Conservation (phyloP, 179 eudicot genomes). For the Corrigiola litoralis region DNA sequence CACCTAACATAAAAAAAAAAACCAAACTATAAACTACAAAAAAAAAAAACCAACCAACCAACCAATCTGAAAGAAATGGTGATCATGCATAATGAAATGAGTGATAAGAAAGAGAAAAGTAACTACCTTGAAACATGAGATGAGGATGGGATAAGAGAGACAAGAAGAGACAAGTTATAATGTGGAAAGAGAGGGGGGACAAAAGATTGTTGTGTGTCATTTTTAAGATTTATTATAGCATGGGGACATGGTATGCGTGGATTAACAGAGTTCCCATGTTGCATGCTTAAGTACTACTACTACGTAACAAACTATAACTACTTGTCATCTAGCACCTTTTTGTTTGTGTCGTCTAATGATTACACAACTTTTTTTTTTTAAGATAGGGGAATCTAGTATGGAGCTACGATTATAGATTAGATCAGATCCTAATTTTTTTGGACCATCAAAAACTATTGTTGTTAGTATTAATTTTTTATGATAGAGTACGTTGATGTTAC, state of each 20-base stretch:
- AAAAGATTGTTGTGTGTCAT: not conserved
- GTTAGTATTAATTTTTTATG: too few relatives aligned
- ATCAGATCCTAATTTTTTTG: too few relatives aligned
- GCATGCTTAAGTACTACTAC: slow-evolving; percentile 9
- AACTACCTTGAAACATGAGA: slow-evolving; percentile 17
- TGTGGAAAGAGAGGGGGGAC: not conserved
- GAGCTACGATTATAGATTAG: too few relatives aligned
- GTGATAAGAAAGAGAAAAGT: not conserved
- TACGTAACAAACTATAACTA: slow-evolving; percentile 1
- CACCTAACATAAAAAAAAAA: too few relatives aligned
- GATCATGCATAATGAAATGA: too few relatives aligned
- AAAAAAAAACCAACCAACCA: not conserved
- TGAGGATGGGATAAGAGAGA: not conserved
- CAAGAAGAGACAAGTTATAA: too few relatives aligned
- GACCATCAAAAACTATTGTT: too few relatives aligned
- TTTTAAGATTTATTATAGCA: not conserved
- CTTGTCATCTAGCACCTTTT: not conserved
- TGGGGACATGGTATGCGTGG: not conserved
- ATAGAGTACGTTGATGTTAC: too few relatives aligned
- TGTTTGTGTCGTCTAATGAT: not conserved
- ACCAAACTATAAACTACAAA: not conserved
- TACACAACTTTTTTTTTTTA: too few relatives aligned
- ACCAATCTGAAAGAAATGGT: too few relatives aligned
- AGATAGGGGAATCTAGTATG: too few relatives aligned
- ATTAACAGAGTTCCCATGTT: slow-evolving; percentile 9